These are phyloP conservation scores for Fraxinus pennsylvanica DNA, from an alignment of 257 asterid species.

Conservation along the genomic window DNA sequence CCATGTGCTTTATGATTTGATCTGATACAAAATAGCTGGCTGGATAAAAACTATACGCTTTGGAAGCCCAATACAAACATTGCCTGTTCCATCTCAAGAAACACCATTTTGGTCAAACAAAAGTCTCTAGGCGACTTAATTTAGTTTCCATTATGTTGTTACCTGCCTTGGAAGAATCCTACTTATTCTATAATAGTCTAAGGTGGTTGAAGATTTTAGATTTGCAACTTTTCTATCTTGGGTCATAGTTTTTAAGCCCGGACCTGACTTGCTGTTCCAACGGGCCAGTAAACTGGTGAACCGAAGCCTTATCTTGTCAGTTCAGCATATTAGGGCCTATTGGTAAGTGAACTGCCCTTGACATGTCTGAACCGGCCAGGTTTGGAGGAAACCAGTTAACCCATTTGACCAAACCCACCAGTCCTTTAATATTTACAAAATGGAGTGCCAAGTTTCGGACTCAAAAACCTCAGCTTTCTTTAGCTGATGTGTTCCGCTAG, in stretches of 20 bases:
- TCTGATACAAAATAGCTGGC: neutral
- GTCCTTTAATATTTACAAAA: no score
- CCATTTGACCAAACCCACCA: no score
- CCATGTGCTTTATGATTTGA: neutral
- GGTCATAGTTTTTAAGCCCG: neutral
- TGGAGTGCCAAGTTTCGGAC: no score
- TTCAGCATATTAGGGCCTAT: no score
- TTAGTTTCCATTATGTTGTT: neutral
- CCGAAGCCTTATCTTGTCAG: no score
- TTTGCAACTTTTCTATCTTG: neutral
- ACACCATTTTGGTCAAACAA: neutral
- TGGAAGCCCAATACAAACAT: neutral
- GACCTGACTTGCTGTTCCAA: no score
- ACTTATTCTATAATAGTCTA: neutral
- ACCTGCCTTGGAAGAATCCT: neutral
- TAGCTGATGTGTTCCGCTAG: no score
- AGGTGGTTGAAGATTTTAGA: neutral
- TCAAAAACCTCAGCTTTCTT: no score
- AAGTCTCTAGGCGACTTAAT: neutral
- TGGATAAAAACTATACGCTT: neutral
- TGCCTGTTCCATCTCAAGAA: neutral
- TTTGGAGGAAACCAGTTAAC: no score
- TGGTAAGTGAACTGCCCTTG: no score
- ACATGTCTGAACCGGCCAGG: no score
- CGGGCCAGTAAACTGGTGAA: no score